Evolutionary conservation across 2,329 filamentous ascomycete genomes (phyloP), one percentile per base, ranked within the genome.

Genomic region (Lasiodiplodia gonubiensis): DNA sequence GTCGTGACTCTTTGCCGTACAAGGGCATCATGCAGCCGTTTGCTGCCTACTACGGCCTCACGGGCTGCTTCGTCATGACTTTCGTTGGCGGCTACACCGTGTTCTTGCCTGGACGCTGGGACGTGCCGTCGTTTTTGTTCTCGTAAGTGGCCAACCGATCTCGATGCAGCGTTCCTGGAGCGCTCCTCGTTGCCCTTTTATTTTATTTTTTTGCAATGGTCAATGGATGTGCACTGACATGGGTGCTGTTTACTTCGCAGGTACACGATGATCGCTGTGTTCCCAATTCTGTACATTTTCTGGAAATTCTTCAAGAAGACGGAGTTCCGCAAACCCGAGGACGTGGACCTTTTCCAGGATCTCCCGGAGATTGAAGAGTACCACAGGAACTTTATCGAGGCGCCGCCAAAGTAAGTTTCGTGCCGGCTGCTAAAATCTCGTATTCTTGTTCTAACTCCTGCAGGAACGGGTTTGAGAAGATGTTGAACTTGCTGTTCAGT

Each of bases 21-120:
- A 78, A 76, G 68, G 75, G 75, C 4, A 76, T 75, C 73, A 73
- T 74, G 46, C 77, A 78, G 52, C 72, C 72, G 6, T 73, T 61
- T 18, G 75, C 80, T 35, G 77, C 78, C 6, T 78, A 74, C 69
- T 80, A 78, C 68, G 77, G 77, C 7, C 70, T 80, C 16, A 94
- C 74, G 90, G 90, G 0, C 82, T 94, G 35, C 85, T 88, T 70
- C 86, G 91, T 91, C 70, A 93, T 94, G 89, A 86, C 89, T 0
- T 88, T 94, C 71, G 88, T 93, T 1, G 88, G 90, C 10, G 92
- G 92, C 0, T 94, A 93, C 70, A 85, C 89, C 0, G 90, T 94
- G 1, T 95, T 94, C 72, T 76, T 94, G 54, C 88, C 90, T 0
- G 83, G 83, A 3, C 83, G 85, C 4, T 94, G 90, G 92, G 84